phyloP scores from a whole-genome alignment of 2,329 filamentous ascomycete genomes.

The Aspergillus pseudoglaucus region DNA sequence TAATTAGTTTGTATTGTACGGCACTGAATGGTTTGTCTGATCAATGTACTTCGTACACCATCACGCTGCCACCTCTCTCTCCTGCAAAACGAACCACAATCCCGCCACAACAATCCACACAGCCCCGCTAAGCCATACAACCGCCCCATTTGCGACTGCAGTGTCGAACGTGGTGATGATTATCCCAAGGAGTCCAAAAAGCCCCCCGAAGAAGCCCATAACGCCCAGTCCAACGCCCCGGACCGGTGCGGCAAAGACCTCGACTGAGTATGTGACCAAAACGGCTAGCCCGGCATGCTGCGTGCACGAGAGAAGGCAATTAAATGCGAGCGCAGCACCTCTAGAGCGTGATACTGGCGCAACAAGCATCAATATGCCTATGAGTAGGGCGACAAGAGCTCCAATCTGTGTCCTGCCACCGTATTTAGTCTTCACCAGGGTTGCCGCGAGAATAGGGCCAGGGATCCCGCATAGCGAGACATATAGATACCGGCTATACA shows the following conservation, averaged over 20 bases:
- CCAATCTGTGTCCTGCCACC: slow-evolving; percentile 12
- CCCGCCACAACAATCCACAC: slow-evolving; percentile 15
- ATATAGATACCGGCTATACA: slow-evolving; percentile 13
- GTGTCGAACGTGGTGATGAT: slow-evolving; percentile 9
- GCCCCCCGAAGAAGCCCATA: slow-evolving; percentile 9
- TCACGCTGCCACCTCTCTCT: no score
- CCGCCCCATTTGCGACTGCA: slow-evolving; percentile 1
- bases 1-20: no score
- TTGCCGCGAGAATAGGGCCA: slow-evolving; percentile 8
- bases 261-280: slow-evolving; percentile 12
- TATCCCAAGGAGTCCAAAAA: slow-evolving; percentile 10
- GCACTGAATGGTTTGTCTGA: no score
- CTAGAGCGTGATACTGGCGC: slow-evolving; percentile 7
- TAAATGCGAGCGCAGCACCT: slow-evolving; percentile 8
- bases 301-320: slow-evolving; percentile 12
- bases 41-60: no score
- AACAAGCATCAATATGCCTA: slow-evolving; percentile 12
- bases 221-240: slow-evolving; percentile 9
- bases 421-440: slow-evolving; percentile 8
- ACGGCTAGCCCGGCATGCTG: slow-evolving; percentile 9
- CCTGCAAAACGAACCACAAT: slow-evolving; percentile 4
- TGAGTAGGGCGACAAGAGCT: slow-evolving; percentile 10
- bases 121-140: slow-evolving; percentile 17
- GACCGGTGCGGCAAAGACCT: slow-evolving; percentile 8
- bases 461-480: slow-evolving; percentile 12